phyloP scores from a whole-genome alignment of 345 rosid species.

The Mangifera indica region DNA sequence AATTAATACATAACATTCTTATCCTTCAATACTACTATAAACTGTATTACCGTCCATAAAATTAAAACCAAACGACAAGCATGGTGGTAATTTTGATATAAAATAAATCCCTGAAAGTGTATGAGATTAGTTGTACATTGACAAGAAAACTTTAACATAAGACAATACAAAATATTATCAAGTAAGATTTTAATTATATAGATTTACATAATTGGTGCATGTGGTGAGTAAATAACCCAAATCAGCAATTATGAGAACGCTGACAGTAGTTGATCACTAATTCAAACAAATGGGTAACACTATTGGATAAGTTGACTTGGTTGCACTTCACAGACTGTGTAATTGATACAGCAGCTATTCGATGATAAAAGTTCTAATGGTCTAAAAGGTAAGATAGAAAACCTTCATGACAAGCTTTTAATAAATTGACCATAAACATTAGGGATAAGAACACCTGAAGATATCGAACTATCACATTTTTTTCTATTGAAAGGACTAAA shows the following conservation, averaged over 20 bases:
- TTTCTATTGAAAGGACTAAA: no score
- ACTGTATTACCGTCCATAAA: background rate
- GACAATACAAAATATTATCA: no score
- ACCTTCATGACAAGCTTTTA: background rate
- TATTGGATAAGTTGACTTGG: background rate
- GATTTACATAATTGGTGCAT: no score
- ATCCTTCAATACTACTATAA: background rate
- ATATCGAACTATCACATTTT: no score
- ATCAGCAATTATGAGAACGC: background rate
- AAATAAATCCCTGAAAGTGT: no score
- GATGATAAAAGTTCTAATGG: background rate
- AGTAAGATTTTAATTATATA: no score
- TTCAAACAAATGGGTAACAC: no score
- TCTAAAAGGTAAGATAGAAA: background rate
- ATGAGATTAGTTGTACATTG: background rate
- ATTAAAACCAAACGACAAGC: background rate
- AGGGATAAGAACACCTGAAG: no score
- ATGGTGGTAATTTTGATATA: background rate
- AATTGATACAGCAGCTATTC: background rate
- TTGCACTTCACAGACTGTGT: background rate
- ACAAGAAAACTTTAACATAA: no score
- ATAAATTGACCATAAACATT: background rate
- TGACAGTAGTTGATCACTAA: background rate
- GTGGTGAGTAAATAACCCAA: background rate
- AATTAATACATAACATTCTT: background rate